Conservation (phyloP, 108 stramenopile species). For the Nitzschia sp. region DNA sequence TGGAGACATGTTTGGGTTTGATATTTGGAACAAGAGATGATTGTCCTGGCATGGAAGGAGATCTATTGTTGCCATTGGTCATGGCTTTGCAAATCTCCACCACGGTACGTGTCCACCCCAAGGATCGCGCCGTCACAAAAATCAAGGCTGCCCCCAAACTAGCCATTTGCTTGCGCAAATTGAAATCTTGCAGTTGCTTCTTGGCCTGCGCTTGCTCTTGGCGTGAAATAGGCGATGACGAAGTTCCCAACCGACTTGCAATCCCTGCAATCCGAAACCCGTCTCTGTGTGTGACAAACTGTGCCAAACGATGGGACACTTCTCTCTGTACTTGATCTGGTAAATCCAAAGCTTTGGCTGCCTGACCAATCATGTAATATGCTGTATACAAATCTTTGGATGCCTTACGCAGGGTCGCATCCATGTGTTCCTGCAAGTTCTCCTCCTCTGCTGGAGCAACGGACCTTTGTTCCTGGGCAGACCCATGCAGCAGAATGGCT, state of each 20-base stretch:
- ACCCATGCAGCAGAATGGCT: slow-evolving; percentile 49
- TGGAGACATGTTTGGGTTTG: slow-evolving; percentile 55
- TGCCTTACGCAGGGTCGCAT: slow-evolving; percentile 35
- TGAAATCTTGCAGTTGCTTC: slow-evolving; percentile 39
- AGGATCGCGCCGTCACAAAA: slow-evolving; percentile 41
- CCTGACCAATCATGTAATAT: slow-evolving; percentile 39
- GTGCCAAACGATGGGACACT: slow-evolving; percentile 27
- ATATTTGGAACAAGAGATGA: slow-evolving; percentile 16
- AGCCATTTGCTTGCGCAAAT: slow-evolving; percentile 48
- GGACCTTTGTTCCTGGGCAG: slow-evolving; percentile 15
- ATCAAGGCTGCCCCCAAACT: slow-evolving; percentile 48
- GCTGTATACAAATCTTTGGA: slow-evolving; percentile 49
- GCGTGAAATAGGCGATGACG: neutral
- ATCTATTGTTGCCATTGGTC: slow-evolving; percentile 9
- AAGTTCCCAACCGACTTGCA: slow-evolving; percentile 32
- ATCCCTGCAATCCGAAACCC: slow-evolving; percentile 51
- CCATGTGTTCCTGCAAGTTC: slow-evolving; percentile 30
- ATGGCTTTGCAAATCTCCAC: slow-evolving; percentile 48
- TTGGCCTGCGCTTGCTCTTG: slow-evolving; percentile 18
- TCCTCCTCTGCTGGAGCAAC: slow-evolving; percentile 30
- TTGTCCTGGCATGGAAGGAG: neutral
- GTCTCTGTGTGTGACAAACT: slow-evolving; percentile 44
- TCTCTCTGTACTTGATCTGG: slow-evolving; percentile 44
- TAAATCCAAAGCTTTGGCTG: slow-evolving; percentile 27
- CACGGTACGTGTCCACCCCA: slow-evolving; percentile 39